Evolutionary conservation across 2,329 filamentous ascomycete genomes (phyloP), one percentile per base, ranked within the genome.

Genomic region (Fusarium humuli): DNA sequence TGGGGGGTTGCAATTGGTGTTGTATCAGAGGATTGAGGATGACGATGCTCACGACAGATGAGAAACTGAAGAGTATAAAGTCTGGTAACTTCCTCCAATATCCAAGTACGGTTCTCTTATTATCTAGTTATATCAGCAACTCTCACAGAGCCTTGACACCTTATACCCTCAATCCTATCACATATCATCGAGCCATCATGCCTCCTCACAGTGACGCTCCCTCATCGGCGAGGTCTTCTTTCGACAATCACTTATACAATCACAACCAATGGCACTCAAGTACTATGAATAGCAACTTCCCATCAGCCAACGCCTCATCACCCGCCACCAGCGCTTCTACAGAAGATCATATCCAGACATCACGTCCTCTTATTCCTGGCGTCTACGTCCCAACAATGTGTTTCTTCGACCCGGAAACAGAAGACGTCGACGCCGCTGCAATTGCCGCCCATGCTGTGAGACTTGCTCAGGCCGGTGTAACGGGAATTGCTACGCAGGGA

Each of bases 331-430:
- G 80, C 75, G 61, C 61, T 58, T 84, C 83, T n/a, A 79, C 77
- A 67, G 81, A 80, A 74, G 82, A 78, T 74, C 75, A 75, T 30
- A 80, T 80, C 30, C 75, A 78, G 55, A 76, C 76, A 61, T 41
- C 72, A 42, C 81, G 83, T 9, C 78, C 80, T 29, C 78, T 87
- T 37, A 64, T 78, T 29, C 83, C 83, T 9, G 89, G 89, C 53
- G 86, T 93, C 72, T 93, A 93, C 76, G 90, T 92, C 49, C 91
- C 92, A 27, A 93, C 91, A 20, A 85, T 92, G 74, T 90, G 90
- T 78, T 93, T 94, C 83, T 94, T 94, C 78, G 83, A 91, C 58
- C 79, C 84, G 3, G 83, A 82, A 23, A 86, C 85, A 2, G 91
- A 94, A 77, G 88, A 93, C 58, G 81, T 94, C 58, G 91, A 94